Base-by-base conservation (phyloP, 768 basidiomycete genomes). In the Mycena pura region DNA sequence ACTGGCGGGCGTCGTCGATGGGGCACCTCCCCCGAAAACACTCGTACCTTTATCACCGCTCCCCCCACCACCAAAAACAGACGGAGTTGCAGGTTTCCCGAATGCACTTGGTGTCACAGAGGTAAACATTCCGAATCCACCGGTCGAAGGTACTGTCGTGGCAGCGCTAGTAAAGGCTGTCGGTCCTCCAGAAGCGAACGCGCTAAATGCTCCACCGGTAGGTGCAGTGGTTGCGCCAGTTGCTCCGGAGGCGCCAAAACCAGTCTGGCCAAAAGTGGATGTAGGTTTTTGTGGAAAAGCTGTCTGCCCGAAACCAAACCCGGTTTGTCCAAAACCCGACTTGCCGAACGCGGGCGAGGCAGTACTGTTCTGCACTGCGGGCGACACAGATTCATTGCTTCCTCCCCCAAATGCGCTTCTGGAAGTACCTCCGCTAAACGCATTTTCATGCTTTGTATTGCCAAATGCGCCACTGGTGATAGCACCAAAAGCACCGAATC, bases 381-480 rank as follows among this genome's bases (percentile, higher is more conserved):
- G 51, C 14, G 45, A 21, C 29, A 48, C 38, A 28, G 57, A 21
- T 10, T 36, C 11, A 46, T 46, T 32, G 63, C n/a, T 31, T 11
- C 58, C 59, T 43, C 44, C 49, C 3, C 49, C 41, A n/a, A 59
- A 59, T 10, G 54, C 46, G 1, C 59, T 49, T 11, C 55, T 47
- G 47, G 67, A 70, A 15, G 65, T 63, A 14, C 81, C 80, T 56
- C 83, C 82, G 43, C 71, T 74, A 64, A 78, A 76, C 1, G 70
- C 64, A 14, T 40, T 66, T 21, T 49, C 21, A 1, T 68, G 60
- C 44, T 73, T 68, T 2, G 77, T 46, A 60, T 70, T 74, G 21
- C 71, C 67, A 53, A 80, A 80, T 5, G 74, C 75, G 39, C 70
- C 70, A 4, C 60, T 65, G 36, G 49, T 55, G 9, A 60, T 51